These are phyloP conservation scores for Mycosarcoma mackinlayi DNA, from an alignment of 1,284 basidiomycete species.

Conservation along the genomic window DNA sequence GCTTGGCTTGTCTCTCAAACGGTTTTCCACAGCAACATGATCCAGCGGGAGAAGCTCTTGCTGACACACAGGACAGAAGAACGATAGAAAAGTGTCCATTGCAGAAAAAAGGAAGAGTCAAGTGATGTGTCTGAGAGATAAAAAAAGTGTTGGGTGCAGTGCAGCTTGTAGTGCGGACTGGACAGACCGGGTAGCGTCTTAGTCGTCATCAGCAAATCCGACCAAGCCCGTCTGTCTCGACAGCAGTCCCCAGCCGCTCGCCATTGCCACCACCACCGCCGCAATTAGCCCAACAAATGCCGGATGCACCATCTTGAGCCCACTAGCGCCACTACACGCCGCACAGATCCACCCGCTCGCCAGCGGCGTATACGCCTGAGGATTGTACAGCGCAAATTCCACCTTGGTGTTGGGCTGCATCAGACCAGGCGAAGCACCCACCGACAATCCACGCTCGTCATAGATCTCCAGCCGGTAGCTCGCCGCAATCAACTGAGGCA, in stretches of 20 bases:
- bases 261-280: constrained; percentile 41
- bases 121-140: not conserved
- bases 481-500: constrained; percentile 60
- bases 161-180: no score
- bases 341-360: constrained; percentile 58
- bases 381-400: constrained; percentile 65
- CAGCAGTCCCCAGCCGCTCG: constrained; percentile 39
- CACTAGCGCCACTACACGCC: constrained; percentile 47
- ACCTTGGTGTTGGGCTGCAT: constrained; percentile 63
- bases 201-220: constrained; percentile 23
- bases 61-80: not conserved
- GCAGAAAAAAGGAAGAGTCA: not conserved
- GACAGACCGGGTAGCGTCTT: no score
- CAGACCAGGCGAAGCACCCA: constrained; percentile 45
- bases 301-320: constrained; percentile 44
- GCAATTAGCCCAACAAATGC: constrained; percentile 43
- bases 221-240: constrained; percentile 24
- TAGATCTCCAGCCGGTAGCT: constrained; percentile 64
- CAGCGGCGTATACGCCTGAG: constrained; percentile 64
- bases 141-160: no score
- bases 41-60: no score
- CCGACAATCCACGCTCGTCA: constrained; percentile 59
- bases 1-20: no score
- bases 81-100: constrained; percentile 36
- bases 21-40: no score